These are phyloP conservation scores for Fraxinus sp. DNA, from an alignment of 305 asterid genomes.

Conservation along the genomic window DNA sequence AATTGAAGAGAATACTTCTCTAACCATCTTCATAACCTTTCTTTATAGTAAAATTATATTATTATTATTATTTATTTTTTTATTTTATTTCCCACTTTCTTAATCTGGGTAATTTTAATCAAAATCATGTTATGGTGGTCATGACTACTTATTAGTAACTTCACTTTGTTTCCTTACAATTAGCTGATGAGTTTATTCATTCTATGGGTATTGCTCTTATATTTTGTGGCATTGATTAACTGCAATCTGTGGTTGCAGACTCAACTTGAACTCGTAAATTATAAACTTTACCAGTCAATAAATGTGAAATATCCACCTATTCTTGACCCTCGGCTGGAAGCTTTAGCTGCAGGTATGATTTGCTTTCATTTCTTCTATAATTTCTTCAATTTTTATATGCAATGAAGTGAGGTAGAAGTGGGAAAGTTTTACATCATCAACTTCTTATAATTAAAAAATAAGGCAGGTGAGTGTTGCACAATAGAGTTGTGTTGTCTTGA, in stretches of 20 bases:
- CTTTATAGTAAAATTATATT: background rate
- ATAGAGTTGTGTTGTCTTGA: background rate
- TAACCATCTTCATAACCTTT: background rate
- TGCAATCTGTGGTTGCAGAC: constrained; percentile 54
- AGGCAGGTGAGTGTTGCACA: background rate
- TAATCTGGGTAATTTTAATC: background rate
- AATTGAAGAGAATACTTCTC: background rate
- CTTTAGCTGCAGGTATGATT: constrained; percentile 77
- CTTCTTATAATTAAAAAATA: background rate
- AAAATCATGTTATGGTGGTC: background rate
- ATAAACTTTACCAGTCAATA: constrained; percentile 69
- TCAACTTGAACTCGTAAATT: constrained; percentile 73
- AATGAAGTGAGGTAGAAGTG: background rate
- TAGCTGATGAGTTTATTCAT: background rate
- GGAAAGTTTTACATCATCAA: background rate
- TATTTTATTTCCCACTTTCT: background rate
- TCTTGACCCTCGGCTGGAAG: constrained; percentile 86
- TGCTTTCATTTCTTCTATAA: background rate
- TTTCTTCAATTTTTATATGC: background rate
- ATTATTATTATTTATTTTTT: too few species aligned
- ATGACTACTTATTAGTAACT: background rate
- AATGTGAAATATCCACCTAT: constrained; percentile 85
- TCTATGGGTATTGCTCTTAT: background rate
- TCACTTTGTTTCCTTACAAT: background rate
- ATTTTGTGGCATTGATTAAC: constrained; percentile 12